Conservation (phyloP, 306 rosid species). For the Quercus engelmannii region DNA sequence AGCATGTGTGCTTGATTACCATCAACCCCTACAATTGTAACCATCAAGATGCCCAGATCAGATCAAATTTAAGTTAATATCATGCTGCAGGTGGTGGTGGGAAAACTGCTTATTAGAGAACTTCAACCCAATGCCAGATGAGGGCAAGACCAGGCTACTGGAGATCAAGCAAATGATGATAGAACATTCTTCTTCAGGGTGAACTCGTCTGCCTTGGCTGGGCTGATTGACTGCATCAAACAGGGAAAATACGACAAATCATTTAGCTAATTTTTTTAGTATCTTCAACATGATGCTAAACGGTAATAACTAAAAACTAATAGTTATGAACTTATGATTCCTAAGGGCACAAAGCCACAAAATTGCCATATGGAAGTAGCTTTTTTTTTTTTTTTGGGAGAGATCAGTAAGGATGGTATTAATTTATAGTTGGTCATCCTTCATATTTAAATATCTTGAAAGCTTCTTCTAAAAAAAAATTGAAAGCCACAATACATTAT, state of each 20-base stretch:
- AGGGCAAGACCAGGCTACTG: neutral
- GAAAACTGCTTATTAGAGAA: neutral
- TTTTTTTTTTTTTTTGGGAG: too few species aligned
- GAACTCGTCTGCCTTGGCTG: slow-evolving; percentile 84
- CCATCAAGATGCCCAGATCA: neutral
- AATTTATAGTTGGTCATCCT: neutral
- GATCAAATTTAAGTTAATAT: neutral
- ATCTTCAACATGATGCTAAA: neutral
- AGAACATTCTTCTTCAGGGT: slow-evolving; percentile 79
- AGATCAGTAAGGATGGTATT: too few species aligned
- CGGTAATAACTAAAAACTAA: neutral
- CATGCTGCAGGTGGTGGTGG: neutral
- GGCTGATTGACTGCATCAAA: slow-evolving; percentile 72
- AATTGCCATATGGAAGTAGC: neutral
- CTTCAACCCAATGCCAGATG: neutral
- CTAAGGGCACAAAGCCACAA: neutral
- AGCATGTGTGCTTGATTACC: neutral
- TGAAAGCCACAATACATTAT: neutral
- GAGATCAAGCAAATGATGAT: slow-evolving; percentile 44
- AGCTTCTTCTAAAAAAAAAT: too few species aligned
- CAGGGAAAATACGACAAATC: neutral
- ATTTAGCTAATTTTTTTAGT: neutral
- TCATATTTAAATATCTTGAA: neutral
- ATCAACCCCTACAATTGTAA: neutral
- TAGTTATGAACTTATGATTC: neutral